Evolutionary conservation across 2,329 filamentous ascomycete genomes (phyloP).

Genomic region (Plenodomus biglobosus): DNA sequence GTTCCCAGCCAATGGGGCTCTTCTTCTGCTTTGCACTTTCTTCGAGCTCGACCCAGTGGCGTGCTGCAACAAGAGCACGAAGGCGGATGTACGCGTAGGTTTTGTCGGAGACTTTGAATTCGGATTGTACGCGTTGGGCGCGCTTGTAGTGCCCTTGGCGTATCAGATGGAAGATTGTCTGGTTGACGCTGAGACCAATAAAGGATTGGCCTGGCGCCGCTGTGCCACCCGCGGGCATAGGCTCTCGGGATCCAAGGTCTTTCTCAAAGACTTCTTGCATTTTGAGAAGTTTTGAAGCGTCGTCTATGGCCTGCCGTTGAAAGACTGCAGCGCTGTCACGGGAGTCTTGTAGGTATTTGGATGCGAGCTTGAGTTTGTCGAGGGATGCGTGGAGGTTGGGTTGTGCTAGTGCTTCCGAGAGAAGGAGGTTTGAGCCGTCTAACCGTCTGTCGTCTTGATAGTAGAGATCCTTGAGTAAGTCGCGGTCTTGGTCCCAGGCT

Average conservation of each 20-base stretch:
- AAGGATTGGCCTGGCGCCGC: conserved; percentile 55
- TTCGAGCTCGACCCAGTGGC: conserved; percentile 91
- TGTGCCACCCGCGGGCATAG: conserved; percentile 33
- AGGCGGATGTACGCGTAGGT: conserved; percentile 85
- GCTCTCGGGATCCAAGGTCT: conserved; percentile 65
- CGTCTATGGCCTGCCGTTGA: conserved; percentile 74
- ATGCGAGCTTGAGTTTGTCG: conserved; percentile 87
- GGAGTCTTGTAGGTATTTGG: conserved; percentile 79
- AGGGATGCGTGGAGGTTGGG: conserved; percentile 67
- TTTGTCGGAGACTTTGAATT: conserved; percentile 92
- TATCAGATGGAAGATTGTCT: conserved; percentile 88
- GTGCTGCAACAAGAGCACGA: conserved; percentile 81
- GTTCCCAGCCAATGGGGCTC: conserved; percentile 96
- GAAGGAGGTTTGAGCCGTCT: conserved; percentile 84
- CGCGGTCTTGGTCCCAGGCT: conserved; percentile 74
- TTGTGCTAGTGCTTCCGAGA: conserved; percentile 79
- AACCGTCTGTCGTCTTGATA: conserved; percentile 93
- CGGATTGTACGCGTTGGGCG: conserved; percentile 82
- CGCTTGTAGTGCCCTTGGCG: conserved; percentile 78
- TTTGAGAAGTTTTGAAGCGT: conserved; percentile 77
- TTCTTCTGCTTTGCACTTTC: conserved; percentile 76
- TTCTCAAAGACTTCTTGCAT: conserved; percentile 85
- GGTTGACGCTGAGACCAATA: conserved; percentile 81
- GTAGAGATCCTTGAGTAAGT: conserved; percentile 90
- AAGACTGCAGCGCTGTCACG: conserved; percentile 72